phyloP scores from a whole-genome alignment of 2,329 filamentous ascomycete genomes.

The Plenodomus lindquistii region DNA sequence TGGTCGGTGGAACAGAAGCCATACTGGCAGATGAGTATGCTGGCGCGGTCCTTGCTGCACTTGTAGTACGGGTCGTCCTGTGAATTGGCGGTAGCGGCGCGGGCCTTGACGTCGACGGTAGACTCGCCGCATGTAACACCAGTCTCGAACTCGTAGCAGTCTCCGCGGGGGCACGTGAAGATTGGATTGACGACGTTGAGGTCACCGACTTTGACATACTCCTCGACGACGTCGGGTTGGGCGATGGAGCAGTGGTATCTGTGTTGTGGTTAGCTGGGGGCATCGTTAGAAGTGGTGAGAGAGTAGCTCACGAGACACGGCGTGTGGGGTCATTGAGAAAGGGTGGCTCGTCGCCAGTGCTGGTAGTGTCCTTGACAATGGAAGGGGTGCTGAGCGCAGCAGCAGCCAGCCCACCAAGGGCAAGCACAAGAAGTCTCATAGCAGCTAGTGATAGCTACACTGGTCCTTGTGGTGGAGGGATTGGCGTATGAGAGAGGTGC shows the following conservation, averaged over 20 bases:
- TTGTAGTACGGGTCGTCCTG: not conserved
- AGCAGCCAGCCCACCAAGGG: not conserved
- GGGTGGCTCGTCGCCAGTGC: not conserved
- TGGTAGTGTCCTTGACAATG: not conserved
- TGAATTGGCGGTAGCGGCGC: not conserved
- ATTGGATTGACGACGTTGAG: not conserved
- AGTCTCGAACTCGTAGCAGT: not conserved
- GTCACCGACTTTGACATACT: not conserved
- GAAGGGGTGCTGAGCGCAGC: not conserved
- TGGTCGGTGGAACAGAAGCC: conserved; percentile 16
- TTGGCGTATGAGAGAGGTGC: not conserved
- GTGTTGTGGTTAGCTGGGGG: not conserved
- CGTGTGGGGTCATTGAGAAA: not conserved
- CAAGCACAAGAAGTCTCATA: not conserved
- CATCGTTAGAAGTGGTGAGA: not conserved
- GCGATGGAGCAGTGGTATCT: not conserved
- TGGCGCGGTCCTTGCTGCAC: conserved; percentile 4
- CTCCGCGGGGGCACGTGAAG: not conserved
- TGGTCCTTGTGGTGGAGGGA: not conserved
- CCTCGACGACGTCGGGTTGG: not conserved
- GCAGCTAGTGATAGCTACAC: not conserved
- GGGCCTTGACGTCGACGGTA: not conserved
- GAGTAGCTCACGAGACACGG: not conserved
- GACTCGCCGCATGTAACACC: not conserved
- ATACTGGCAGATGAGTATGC: conserved; percentile 12